These are phyloP conservation scores for Lichtheimia hyalospora DNA, from an alignment of 371 early-diverging fungal genomes.

Conservation along the genomic window DNA sequence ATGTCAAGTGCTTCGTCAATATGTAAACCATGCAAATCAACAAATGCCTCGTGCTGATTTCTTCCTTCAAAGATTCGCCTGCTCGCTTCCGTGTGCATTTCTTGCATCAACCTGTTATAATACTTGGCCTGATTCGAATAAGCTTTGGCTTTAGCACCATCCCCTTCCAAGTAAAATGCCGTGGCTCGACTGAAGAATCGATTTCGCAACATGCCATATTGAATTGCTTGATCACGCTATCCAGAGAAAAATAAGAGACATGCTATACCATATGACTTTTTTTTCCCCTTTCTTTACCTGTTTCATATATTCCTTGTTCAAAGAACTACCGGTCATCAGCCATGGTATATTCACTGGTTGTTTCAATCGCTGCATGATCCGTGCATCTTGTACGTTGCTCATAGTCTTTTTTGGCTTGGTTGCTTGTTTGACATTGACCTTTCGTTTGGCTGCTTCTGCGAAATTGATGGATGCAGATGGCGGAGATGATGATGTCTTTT, in stretches of 20 bases:
- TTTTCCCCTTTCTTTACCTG: slow-evolving; percentile 29
- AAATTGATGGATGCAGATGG: slow-evolving; percentile 24
- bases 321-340: slow-evolving; percentile 53
- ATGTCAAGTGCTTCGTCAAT: slow-evolving; percentile 57
- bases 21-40: slow-evolving; percentile 66
- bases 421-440: not conserved
- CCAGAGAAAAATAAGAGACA: not conserved
- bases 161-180: slow-evolving; percentile 54
- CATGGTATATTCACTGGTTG: slow-evolving; percentile 55
- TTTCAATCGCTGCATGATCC: slow-evolving; percentile 18
- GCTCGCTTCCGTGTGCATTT: slow-evolving; percentile 59
- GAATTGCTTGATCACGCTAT: slow-evolving; percentile 54
- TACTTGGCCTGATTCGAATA: slow-evolving; percentile 58
- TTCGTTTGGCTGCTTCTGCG: slow-evolving; percentile 36
- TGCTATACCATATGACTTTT: not conserved
- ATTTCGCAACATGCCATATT: slow-evolving; percentile 57
- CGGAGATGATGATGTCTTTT: not conserved
- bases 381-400: not conserved
- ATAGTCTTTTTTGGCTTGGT: slow-evolving; percentile 6
- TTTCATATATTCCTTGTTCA: slow-evolving; percentile 47
- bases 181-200: slow-evolving; percentile 59
- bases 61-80: slow-evolving; percentile 55
- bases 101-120: slow-evolving; percentile 58
- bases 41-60: slow-evolving; percentile 52
- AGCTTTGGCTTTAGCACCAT: slow-evolving; percentile 54